phyloP scores from a whole-genome alignment of 2,329 filamentous ascomycete species.

The Huntiella savannae region DNA sequence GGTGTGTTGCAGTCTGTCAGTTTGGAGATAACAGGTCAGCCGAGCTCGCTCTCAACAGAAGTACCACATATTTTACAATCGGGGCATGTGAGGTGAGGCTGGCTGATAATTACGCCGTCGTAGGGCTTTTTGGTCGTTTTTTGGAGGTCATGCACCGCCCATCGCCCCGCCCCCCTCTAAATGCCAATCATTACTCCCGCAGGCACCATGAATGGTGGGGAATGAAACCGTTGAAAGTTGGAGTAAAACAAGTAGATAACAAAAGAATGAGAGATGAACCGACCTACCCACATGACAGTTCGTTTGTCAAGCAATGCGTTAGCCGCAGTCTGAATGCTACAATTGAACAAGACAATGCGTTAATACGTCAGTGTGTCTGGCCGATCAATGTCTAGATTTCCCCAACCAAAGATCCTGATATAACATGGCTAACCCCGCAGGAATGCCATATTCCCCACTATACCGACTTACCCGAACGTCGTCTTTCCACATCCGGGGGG shows the following conservation, averaged over 20 bases:
- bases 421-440: too few species aligned
- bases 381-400: background rate
- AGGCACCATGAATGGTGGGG: background rate
- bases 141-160: too few species aligned
- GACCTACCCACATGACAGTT: conserved; percentile 68
- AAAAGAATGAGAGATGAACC: conserved; percentile 18
- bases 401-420: background rate
- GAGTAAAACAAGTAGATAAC: background rate
- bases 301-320: conserved; percentile 41
- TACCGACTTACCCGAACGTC: conserved; percentile 46
- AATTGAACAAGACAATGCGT: conserved; percentile 8
- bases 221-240: background rate
- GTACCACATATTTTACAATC: background rate
- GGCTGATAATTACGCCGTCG: too few species aligned
- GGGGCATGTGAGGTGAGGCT: too few species aligned
- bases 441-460: conserved; percentile 11
- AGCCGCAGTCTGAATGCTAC: conserved; percentile 50
- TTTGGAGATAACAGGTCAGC: conserved; percentile 3
- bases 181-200: background rate
- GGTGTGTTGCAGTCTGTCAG: conserved; percentile 29
- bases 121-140: too few species aligned
- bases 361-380: background rate
- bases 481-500: conserved; percentile 78
- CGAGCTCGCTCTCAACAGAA: background rate
- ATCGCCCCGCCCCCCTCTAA: background rate